Percentiles rank a stretch among this genome's conserved stretches.
phyloP scores from a whole-genome alignment of 352 stramenopile genomes.

The Lagenidium sp. region DNA sequence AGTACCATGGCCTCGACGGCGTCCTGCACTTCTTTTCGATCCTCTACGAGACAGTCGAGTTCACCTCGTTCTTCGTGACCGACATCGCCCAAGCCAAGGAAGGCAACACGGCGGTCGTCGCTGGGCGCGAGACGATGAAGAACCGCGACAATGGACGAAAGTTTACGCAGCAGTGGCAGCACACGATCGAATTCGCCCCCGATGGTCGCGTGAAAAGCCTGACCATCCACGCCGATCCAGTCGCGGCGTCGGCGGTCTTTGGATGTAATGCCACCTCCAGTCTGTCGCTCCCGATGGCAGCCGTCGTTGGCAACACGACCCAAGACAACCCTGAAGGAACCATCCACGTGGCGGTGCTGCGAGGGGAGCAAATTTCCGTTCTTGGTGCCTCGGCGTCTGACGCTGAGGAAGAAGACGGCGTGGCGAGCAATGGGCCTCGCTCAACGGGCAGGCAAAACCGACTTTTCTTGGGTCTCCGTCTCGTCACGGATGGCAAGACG shows the following conservation, averaged over 20 bases:
- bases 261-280: conserved; percentile 82
- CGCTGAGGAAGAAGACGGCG: conserved; percentile 37
- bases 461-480: conserved; percentile 63
- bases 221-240: conserved; percentile 75
- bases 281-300: conserved; percentile 74
- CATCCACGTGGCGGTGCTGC: conserved; percentile 70
- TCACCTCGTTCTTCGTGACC: conserved; percentile 84
- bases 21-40: conserved; percentile 88
- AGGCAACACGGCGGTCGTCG: conserved; percentile 73
- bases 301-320: conserved; percentile 64
- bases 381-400: conserved; percentile 34
- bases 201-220: conserved; percentile 83
- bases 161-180: conserved; percentile 87
- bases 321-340: conserved; percentile 73
- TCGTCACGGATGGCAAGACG: conserved; percentile 79
- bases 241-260: conserved; percentile 81
- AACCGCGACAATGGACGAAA: conserved; percentile 83
- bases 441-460: conserved; percentile 15
- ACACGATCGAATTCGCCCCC: conserved; percentile 84
- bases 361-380: conserved; percentile 76
- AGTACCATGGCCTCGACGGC: conserved; percentile 82
- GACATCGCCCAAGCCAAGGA: conserved; percentile 83
- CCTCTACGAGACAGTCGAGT: conserved; percentile 83
- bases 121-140: conserved; percentile 83
- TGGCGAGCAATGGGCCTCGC: conserved; percentile 26